These are phyloP conservation scores for Zymoseptoria ardabiliae DNA, from an alignment of 2,329 filamentous ascomycete species.

Conservation along the genomic window DNA sequence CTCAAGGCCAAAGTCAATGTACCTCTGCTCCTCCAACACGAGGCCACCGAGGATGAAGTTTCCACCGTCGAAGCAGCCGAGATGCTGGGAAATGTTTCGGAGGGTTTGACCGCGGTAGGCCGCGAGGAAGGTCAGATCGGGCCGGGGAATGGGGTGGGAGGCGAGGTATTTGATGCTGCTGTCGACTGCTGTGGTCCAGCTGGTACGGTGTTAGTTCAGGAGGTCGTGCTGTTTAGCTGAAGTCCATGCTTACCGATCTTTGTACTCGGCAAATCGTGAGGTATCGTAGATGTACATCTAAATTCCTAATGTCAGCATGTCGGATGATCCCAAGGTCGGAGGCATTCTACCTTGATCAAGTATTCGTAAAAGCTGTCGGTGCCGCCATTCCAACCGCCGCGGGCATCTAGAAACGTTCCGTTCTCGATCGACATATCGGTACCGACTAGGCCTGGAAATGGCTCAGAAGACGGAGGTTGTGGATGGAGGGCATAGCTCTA, in stretches of 20 bases:
- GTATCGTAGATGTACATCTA: slow-evolving; percentile 74
- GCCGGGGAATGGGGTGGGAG: slow-evolving; percentile 57
- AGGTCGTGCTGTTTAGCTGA: slow-evolving; percentile 2
- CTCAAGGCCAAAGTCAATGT: slow-evolving; percentile 65
- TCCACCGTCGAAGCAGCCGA: slow-evolving; percentile 78
- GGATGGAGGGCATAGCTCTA: slow-evolving; percentile 60
- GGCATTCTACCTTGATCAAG: slow-evolving; percentile 55
- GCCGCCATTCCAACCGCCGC: slow-evolving; percentile 70
- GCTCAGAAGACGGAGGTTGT: slow-evolving; percentile 54
- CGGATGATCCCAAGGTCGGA: background rate
- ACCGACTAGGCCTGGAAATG: slow-evolving; percentile 71
- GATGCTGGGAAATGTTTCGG: slow-evolving; percentile 36
- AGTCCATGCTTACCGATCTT: slow-evolving; percentile 45
- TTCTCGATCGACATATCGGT: slow-evolving; percentile 56
- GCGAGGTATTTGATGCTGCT: slow-evolving; percentile 65
- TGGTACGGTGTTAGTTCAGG: background rate
- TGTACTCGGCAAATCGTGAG: slow-evolving; percentile 55
- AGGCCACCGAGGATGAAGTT: slow-evolving; percentile 78
- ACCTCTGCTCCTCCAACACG: slow-evolving; percentile 56
- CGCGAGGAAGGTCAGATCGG: slow-evolving; percentile 66
- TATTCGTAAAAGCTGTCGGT: slow-evolving; percentile 84
- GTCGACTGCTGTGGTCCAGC: slow-evolving; percentile 67
- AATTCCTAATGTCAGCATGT: background rate
- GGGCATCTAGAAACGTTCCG: slow-evolving; percentile 59
- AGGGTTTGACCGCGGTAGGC: slow-evolving; percentile 44